Conservation (phyloP, 495 filamentous ascomycete species). For the Rusavskia elegans region DNA sequence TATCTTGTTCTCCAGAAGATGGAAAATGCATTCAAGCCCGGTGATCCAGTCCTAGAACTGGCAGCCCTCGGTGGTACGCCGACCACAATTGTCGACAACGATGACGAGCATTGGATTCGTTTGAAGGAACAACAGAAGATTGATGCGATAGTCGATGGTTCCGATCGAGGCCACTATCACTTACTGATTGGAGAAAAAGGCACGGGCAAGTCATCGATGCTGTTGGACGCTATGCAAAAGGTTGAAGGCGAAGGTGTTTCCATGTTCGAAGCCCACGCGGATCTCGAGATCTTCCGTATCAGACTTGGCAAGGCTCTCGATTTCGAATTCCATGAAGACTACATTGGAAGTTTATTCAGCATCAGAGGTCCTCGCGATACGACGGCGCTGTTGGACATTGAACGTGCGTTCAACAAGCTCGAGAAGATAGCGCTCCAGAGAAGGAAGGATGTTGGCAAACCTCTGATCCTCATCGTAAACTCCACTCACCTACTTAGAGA, state of each 20-base stretch:
- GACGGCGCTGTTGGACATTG: slow-evolving; percentile 81
- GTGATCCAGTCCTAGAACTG: slow-evolving; percentile 80
- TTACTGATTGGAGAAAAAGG: slow-evolving; percentile 93
- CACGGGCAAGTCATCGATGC: slow-evolving; percentile 89
- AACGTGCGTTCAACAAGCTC: slow-evolving; percentile 90
- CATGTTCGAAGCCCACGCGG: slow-evolving; percentile 92
- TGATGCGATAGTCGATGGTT: slow-evolving; percentile 60
- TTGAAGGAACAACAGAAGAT: slow-evolving; percentile 68
- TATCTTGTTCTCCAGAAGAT: slow-evolving; percentile 76
- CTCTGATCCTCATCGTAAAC: slow-evolving; percentile 80
- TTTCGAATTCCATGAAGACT: slow-evolving; percentile 75
- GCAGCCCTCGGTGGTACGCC: slow-evolving; percentile 48
- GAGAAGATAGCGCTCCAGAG: slow-evolving; percentile 79
- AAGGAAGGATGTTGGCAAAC: slow-evolving; percentile 36
- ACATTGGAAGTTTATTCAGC: slow-evolving; percentile 88
- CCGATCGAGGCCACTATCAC: slow-evolving; percentile 64
- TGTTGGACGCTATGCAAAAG: slow-evolving; percentile 85
- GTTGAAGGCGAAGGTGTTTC: slow-evolving; percentile 70
- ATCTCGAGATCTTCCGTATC: slow-evolving; percentile 88
- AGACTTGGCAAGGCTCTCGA: slow-evolving; percentile 84
- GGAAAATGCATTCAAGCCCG: slow-evolving; percentile 79
- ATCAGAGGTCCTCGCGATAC: slow-evolving; percentile 86
- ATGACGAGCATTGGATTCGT: slow-evolving; percentile 57
- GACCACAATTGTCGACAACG: slow-evolving; percentile 15
- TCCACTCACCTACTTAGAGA: slow-evolving; percentile 78